Percentiles rank a stretch among this genome's conserved stretches.
phyloP scores from a whole-genome alignment of 305 asterid genomes.

The Caryopteris hybrid region DNA sequence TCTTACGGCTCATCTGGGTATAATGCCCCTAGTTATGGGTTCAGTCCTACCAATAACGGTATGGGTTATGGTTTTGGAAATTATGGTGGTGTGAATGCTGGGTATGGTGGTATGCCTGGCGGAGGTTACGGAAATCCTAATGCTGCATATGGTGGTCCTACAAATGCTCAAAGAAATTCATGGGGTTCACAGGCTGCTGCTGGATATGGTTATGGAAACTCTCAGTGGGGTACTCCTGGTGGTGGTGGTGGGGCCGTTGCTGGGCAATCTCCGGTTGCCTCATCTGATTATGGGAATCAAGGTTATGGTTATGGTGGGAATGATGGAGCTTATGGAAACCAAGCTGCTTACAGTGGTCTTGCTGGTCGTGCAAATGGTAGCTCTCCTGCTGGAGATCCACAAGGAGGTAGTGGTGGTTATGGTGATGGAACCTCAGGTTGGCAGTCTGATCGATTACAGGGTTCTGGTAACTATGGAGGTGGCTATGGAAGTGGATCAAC shows the following conservation, averaged over 20 bases:
- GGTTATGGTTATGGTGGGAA: slow-evolving; percentile 70
- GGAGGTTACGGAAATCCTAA: slow-evolving; percentile 71
- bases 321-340: slow-evolving; percentile 71
- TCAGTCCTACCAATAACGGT: slow-evolving; percentile 57
- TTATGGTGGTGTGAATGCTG: slow-evolving; percentile 54
- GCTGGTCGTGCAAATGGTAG: slow-evolving; percentile 70
- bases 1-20: slow-evolving; percentile 75
- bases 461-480: slow-evolving; percentile 57
- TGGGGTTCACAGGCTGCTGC: slow-evolving; percentile 69
- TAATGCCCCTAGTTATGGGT: slow-evolving; percentile 58
- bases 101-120: slow-evolving; percentile 47
- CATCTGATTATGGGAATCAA: slow-evolving; percentile 72
- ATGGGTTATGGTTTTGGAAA: slow-evolving; percentile 81
- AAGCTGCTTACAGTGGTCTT: slow-evolving; percentile 61
- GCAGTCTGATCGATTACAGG: slow-evolving; percentile 65
- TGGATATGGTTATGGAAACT: slow-evolving; percentile 79
- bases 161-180: slow-evolving; percentile 58
- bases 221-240: slow-evolving; percentile 53
- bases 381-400: slow-evolving; percentile 50
- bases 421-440: slow-evolving; percentile 74
- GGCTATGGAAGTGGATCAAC: slow-evolving; percentile 45
- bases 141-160: slow-evolving; percentile 71
- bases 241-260: slow-evolving; percentile 44
- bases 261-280: slow-evolving; percentile 74
- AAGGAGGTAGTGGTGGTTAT: slow-evolving; percentile 52